Evolutionary conservation across 2,329 filamentous ascomycete genomes (phyloP), one percentile per base, ranked within the genome.

Genomic region (Arthrocladium fulminans): DNA sequence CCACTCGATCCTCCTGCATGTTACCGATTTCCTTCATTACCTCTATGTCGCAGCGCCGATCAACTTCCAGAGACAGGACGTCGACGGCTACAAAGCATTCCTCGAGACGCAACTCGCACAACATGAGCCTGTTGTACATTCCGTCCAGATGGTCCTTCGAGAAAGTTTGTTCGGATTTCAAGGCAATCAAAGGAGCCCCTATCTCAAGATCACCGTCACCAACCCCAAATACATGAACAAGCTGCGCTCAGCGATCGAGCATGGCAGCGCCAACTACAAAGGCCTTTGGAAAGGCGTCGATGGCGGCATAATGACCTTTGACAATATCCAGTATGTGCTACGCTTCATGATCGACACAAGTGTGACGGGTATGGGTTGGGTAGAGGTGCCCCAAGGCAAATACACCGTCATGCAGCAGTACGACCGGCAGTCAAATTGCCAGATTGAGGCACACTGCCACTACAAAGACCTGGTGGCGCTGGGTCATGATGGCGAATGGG

Each of bases 281-380:
- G 81, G 84, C 3, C 75, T 96, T 66, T 98, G 92, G 90, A 84
- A 81, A 57, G 77, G 72, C 17, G 72, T 75, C 13, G 77, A 79
- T 5, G 79, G 77, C 17, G 84, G 84, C 17, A 81, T 97, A 55
- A 77, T 89, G 65, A 97, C 92, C 0, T 98, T 90, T 60, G 92
- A 98, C 71, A 96, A 84, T 57, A 89, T 98, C 49, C 87, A 94
- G 72, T 98, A 96, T 62, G 80, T 97, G 22, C 69, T 97, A 56
- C 79, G 92, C 45, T 97, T 98, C 68, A 98, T 98, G 92, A 90
- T 98, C 43, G 92, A 98, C 66, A 94, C 86, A 57, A 84, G 89
- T 65, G 83, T 98, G 38, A 77, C 85, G 49, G 92, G 92, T 54
- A 98, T 98, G 92, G 90, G 88, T 1, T 98, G 92, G 92, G 88